phyloP scores from a whole-genome alignment of 371 early-diverging fungal genomes.

The Actinomortierella ambigua region DNA sequence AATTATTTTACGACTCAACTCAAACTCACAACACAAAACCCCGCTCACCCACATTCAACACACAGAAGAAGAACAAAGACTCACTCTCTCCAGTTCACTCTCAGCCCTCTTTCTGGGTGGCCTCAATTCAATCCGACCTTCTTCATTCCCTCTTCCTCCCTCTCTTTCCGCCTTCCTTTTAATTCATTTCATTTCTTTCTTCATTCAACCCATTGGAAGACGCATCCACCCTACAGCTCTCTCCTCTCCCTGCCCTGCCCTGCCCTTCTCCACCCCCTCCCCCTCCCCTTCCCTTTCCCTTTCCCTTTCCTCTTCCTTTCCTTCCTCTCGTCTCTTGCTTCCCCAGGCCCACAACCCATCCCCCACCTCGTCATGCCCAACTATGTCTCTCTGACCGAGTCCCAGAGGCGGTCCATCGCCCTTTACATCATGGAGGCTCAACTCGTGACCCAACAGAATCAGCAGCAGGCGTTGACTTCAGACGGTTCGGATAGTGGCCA shows the following conservation, averaged over 20 bases:
- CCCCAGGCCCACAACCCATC: not conserved
- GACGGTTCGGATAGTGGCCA: too few species aligned
- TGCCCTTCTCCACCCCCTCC: not conserved
- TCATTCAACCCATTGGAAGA: too few species aligned
- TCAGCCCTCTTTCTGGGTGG: too few species aligned
- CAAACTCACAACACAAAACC: too few species aligned
- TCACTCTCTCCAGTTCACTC: too few species aligned
- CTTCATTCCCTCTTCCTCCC: too few species aligned
- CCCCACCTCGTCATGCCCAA: constrained; percentile 25
- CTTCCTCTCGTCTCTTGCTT: not conserved
- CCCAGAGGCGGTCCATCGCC: constrained; percentile 42
- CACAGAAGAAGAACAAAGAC: too few species aligned
- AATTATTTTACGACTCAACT: too few species aligned
- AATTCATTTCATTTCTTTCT: too few species aligned
- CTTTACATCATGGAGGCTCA: constrained; percentile 47
- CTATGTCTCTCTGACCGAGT: constrained; percentile 46
- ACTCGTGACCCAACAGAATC: constrained; percentile 24
- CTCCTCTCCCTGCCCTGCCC: not conserved
- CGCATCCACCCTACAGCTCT: not conserved
- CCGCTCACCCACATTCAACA: too few species aligned
- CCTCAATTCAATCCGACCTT: too few species aligned
- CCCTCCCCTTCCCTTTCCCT: not conserved
- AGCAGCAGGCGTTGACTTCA: constrained; percentile 13
- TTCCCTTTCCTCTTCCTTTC: not conserved
- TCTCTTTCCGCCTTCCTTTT: not conserved